A percentile compares a stretch with the other conserved stretches of the same genome.
phyloP scores from a whole-genome alignment of 164 flowering plant genomes.

The Echeveria elegans region DNA sequence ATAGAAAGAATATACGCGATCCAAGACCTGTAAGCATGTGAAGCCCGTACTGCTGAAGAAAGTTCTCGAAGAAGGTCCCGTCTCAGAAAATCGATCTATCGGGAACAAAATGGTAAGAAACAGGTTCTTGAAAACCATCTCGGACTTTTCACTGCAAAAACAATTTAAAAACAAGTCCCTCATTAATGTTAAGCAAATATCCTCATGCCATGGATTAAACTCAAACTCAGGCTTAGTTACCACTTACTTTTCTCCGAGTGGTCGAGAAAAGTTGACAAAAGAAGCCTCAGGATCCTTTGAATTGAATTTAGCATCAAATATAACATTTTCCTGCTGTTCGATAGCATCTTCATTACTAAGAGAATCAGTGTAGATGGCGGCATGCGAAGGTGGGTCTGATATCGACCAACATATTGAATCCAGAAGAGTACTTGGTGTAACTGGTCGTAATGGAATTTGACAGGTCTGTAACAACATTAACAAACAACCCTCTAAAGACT shows the following conservation, averaged over 20 bases:
- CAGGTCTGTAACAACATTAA: constrained; percentile 43
- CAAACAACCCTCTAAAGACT: neutral
- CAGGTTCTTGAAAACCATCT: constrained; percentile 59
- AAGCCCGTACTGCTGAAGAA: constrained; percentile 75
- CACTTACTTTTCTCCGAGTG: constrained; percentile 76
- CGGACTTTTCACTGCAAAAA: constrained; percentile 65
- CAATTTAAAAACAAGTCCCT: neutral
- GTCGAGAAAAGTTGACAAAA: constrained; percentile 58
- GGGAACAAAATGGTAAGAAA: constrained; percentile 87
- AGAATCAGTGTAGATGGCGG: constrained; percentile 65
- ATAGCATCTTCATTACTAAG: constrained; percentile 36
- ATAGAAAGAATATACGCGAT: constrained; percentile 66
- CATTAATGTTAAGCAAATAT: neutral
- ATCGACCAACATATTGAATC: constrained; percentile 89
- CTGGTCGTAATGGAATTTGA: constrained; percentile 64
- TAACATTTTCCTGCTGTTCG: constrained; percentile 33
- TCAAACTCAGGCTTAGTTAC: constrained; percentile 19
- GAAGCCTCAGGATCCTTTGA: constrained; percentile 57
- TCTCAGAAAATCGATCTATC: constrained; percentile 75
- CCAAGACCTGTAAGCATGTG: constrained; percentile 68
- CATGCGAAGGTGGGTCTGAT: constrained; percentile 80
- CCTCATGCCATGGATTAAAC: neutral
- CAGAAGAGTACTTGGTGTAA: constrained; percentile 71
- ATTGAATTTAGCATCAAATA: constrained; percentile 14
- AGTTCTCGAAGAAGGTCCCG: constrained; percentile 92